Evolutionary conservation across 2,329 filamentous ascomycete species (phyloP).

Genomic region (Sphaerostilbella broomeana): DNA sequence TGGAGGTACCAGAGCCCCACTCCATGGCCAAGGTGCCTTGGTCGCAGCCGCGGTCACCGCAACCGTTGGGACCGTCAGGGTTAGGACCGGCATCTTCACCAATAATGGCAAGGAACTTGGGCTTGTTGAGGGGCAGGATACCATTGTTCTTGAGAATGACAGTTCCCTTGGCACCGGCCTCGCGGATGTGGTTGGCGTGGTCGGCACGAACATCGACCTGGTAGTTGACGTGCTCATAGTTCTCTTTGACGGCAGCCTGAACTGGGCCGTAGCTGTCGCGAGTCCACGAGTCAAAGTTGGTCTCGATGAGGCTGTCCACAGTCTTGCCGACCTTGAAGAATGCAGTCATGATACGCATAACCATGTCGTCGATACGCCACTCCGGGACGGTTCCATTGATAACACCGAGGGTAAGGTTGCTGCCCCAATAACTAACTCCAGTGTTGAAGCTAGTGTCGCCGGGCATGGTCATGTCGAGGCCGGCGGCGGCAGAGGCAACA

Average conservation of each 20-base stretch:
- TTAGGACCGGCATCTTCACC: conserved; percentile 79
- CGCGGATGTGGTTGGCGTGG: conserved; percentile 66
- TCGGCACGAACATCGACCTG: conserved; percentile 78
- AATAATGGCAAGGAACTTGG: conserved; percentile 68
- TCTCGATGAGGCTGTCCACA: conserved; percentile 39
- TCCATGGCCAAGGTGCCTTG: conserved; percentile 63
- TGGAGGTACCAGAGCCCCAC: conserved; percentile 70
- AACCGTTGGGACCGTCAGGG: conserved; percentile 70
- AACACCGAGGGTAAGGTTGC: conserved; percentile 80
- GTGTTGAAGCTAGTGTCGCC: conserved; percentile 73
- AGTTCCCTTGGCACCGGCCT: conserved; percentile 70
- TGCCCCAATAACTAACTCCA: conserved; percentile 70
- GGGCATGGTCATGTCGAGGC: conserved; percentile 84
- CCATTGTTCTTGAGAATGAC: conserved; percentile 85
- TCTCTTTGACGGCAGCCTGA: conserved; percentile 56
- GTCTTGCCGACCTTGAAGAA: conserved; percentile 60
- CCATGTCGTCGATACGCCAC: conserved; percentile 89
- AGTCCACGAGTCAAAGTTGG: conserved; percentile 90
- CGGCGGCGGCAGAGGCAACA: conserved; percentile 59
- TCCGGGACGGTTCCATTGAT: conserved; percentile 84
- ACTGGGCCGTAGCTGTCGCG: conserved; percentile 64
- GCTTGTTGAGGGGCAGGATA: conserved; percentile 68
- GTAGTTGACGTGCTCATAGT: conserved; percentile 64
- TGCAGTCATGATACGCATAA: conserved; percentile 69
- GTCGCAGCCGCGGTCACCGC: conserved; percentile 58